Conservation (phyloP, 495 filamentous ascomycete genomes). For the Annulohypoxylon nitens region DNA sequence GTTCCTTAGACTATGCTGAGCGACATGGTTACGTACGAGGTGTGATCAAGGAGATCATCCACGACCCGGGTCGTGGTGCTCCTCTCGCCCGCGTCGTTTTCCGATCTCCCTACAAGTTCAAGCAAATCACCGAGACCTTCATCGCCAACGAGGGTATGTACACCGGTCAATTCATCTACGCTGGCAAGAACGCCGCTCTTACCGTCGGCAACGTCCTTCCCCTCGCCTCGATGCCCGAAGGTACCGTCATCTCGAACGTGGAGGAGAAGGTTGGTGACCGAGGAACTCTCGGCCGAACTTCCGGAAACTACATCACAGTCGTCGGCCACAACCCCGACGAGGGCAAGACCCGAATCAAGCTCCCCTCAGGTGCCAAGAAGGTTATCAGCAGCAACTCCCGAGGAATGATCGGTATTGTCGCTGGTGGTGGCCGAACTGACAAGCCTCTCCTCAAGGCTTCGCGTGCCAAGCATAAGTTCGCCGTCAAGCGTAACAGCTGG, state of each 20-base stretch:
- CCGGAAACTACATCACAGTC: conserved; percentile 98
- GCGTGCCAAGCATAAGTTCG: conserved; percentile 99
- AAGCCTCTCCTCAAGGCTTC: conserved; percentile 99
- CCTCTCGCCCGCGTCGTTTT: conserved; percentile 96
- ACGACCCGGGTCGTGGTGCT: conserved; percentile 98
- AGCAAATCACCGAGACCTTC: conserved; percentile 93
- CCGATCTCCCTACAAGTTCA: conserved; percentile 93
- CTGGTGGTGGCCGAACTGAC: conserved; percentile 98
- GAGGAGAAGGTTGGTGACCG: conserved; percentile 99
- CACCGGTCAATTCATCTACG: conserved; percentile 99
- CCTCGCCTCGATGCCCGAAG: conserved; percentile 92
- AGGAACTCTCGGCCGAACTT: conserved; percentile 93
- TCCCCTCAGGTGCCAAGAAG: conserved; percentile 99
- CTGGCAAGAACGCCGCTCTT: conserved; percentile 96
- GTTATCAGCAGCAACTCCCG: conserved; percentile 89
- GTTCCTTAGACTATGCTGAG: conserved; percentile 94
- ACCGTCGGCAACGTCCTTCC: conserved; percentile 98
- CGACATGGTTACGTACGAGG: conserved; percentile 97
- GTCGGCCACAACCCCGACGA: conserved; percentile 99
- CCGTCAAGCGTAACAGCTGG: conserved; percentile 99
- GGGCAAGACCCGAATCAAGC: conserved; percentile 99
- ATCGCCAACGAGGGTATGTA: conserved; percentile 99
- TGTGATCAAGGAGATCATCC: conserved; percentile 98
- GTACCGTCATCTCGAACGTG: conserved; percentile 98
- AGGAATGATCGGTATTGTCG: conserved; percentile 99